A percentile compares a stretch with the other conserved stretches of the same genome.
phyloP scores from a whole-genome alignment of 495 filamentous ascomycete species.

The Penicillium arizonense region DNA sequence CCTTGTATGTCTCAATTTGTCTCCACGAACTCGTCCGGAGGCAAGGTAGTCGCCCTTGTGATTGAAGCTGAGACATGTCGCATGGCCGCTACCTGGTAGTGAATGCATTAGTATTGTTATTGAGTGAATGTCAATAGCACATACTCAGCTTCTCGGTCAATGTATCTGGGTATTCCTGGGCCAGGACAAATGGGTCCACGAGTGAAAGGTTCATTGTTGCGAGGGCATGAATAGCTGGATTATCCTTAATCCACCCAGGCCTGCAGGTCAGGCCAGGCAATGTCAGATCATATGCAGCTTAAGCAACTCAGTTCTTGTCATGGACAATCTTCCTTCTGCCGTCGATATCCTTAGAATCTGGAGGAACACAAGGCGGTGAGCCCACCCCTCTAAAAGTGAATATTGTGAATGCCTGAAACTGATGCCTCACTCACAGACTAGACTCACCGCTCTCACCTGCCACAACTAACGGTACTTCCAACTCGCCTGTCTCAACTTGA shows the following conservation, averaged over 20 bases:
- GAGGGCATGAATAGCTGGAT: background rate
- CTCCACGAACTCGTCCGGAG: conserved; percentile 69
- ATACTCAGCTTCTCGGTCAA: conserved; percentile 81
- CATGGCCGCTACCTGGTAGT: conserved; percentile 57
- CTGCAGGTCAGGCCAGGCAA: conserved; percentile 29
- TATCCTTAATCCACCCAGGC: conserved; percentile 20
- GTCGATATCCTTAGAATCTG: conserved; percentile 8
- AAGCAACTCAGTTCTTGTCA: background rate
- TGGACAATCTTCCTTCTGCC: conserved; percentile 8
- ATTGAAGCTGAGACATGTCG: conserved; percentile 81
- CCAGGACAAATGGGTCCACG: conserved; percentile 78
- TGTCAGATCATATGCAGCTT: background rate
- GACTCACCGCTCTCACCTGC: conserved; percentile 2
- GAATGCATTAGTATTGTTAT: background rate
- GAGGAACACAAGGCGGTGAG: conserved; percentile 13
- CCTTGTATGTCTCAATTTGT: background rate
- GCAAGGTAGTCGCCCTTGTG: conserved; percentile 91
- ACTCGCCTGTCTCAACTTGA: background rate
- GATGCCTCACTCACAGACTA: background rate
- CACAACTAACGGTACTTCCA: background rate
- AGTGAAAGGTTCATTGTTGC: conserved; percentile 73
- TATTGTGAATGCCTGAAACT: conserved; percentile 1
- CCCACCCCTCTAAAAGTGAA: conserved; percentile 3
- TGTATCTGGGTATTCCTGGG: conserved; percentile 91
- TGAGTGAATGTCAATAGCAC: background rate